Evolutionary conservation across 257 asterid genomes (phyloP), one percentile per base, ranked within the genome.

Genomic region (Ehretia macrophylla): DNA sequence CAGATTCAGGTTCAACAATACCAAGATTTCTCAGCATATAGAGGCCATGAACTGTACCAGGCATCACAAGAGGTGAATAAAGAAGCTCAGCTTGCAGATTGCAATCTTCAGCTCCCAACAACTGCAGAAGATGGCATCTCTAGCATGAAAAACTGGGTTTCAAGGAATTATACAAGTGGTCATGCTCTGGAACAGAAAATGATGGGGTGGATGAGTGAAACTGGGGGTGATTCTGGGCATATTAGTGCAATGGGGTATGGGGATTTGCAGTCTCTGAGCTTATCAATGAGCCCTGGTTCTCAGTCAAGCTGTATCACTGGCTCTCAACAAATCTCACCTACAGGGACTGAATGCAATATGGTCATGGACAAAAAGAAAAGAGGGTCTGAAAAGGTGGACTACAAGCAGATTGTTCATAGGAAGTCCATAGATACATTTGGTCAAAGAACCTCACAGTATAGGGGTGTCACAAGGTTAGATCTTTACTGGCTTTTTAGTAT

Each of bases 381-480:
- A 58, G 96, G 95, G 0, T 50, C 90, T 11, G 91, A 73, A 9
- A 88, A 79, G 51, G 79, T 53, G 42, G 83, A 83, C 1, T 83
- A 81, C 64, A 86, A 88, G 71, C 95, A 81, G 70, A 80, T 78
- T 47, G 86, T 81, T 74, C 99, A 92, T 53, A 77, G 97, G 73
- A 92, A 92, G 77, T 88, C 99, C 14, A 79, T 92, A 16, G 99
- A 92, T 52, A 88, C 99, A 5, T 92, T 92, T 62, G 99, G 99
- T 3, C 99, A 92, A 56, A 77, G 99, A 51, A 88, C 99, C 19
- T 88, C 97, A 0, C 99, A 88, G 78, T 92, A 86, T 59, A 80
- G 99, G 70, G 99, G 99, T 0, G 99, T 92, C 56, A 92, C 99
- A 14, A 92, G 99, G 98, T 92, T 51, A 10, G 61, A 20, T 60